Evolutionary conservation across 352 stramenopile species (phyloP), one percentile per base, ranked within the genome.

Genomic region (Phytopythium litorale): DNA sequence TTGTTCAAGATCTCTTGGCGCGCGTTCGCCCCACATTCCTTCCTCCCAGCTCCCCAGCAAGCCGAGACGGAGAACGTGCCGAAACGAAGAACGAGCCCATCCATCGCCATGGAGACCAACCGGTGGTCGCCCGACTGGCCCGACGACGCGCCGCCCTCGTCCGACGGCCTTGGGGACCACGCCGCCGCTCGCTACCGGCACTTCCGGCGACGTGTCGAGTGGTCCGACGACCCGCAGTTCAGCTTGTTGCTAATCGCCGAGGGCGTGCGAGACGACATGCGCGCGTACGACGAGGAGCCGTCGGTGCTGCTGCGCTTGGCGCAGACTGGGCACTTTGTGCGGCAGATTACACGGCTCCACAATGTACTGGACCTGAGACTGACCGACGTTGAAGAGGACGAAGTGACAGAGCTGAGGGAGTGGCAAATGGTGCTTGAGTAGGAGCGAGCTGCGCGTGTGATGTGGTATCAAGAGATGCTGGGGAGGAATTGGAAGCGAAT

Each of bases 311-410:
- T 57, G 32, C 32, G 18, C 12, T 18, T 57, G 30, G 51, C 51
- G 32, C 25, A 57, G 32, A 57, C 51, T 13, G 51, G 51, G 1
- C 51, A 45, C 30, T 45, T 57, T 28, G 51, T 45, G 32, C 51
- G 32, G 13, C 51, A 57, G 51, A 16, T 57, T 3, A 19, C 16
- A 5, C 32, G 51, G 9, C 51, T 57, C 5, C 30, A 57, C 19
- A 30, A 16, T 3, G 35, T 45, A 18, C 16, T 57, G 19, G 51
- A 57, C 30, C 43, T 12, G 51, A 57, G 9, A 30, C 51, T 15
- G 32, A 4, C 3, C 42, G 30, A 40, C 51, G 30, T 33, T 16
- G 51, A 21, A 0, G 18, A 45, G 16, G 42, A 45, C 8, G 32
- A 45, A 9, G 30, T 32, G 11, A 25, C 12, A 6, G 30, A 43